These are phyloP conservation scores for Hansfordia pulvinata DNA, from an alignment of 2,329 filamentous ascomycete species.

Conservation along the genomic window DNA sequence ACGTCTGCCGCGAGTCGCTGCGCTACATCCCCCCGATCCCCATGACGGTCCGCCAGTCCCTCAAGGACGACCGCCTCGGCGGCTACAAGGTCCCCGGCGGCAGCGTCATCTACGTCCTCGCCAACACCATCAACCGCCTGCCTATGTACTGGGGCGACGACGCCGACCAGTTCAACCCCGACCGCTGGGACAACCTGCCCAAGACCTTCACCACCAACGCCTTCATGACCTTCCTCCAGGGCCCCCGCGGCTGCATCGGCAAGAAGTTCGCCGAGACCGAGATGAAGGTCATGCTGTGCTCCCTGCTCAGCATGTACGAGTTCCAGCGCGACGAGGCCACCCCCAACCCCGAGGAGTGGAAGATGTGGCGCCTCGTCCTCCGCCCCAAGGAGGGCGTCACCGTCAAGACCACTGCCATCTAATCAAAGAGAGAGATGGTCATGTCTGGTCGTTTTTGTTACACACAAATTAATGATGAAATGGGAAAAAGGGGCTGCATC, in stretches of 20 bases:
- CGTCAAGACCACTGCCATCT: too few relatives aligned
- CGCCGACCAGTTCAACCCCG: conserved; percentile 8
- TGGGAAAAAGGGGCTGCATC: too few relatives aligned
- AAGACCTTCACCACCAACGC: conserved; percentile 66
- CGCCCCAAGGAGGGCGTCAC: conserved; percentile 59
- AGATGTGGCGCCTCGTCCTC: conserved; percentile 60
- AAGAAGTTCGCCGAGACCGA: conserved; percentile 70
- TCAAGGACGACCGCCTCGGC: conserved; percentile 38
- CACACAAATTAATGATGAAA: too few relatives aligned
- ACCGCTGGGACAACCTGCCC: conserved; percentile 41
- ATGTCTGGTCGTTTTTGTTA: too few relatives aligned
- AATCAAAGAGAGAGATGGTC: too few relatives aligned
- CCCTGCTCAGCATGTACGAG: conserved; percentile 58
- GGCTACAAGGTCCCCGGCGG: conserved; percentile 48
- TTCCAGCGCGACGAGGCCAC: conserved; percentile 53
- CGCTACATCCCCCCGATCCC: conserved; percentile 30
- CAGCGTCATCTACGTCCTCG: conserved; percentile 49
- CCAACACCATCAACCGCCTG: conserved; percentile 58
- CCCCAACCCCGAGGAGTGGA: conserved; percentile 51
- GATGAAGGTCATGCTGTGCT: conserved; percentile 70
- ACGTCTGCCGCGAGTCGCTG: conserved; percentile 28
- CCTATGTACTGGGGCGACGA: conserved; percentile 21
- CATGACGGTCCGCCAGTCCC: conserved; percentile 44
- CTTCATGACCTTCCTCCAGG: conserved; percentile 73
- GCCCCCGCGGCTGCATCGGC: conserved; percentile 76